Percentiles rank a stretch among this genome's conserved stretches.
Conservation (phyloP, 1,284 basidiomycete species). For the Austropuccinia psidii region DNA sequence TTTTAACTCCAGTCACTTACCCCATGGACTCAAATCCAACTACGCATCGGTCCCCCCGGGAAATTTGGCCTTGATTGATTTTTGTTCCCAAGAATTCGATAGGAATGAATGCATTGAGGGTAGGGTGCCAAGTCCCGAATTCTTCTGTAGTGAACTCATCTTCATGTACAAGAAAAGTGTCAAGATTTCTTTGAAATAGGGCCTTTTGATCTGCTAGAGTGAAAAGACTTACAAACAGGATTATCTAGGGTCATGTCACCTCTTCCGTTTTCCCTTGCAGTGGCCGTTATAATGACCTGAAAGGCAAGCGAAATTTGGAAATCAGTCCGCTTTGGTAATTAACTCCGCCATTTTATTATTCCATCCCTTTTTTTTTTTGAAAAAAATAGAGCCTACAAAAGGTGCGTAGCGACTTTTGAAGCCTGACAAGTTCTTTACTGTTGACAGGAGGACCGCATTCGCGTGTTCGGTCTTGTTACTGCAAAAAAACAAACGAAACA, state of each 20-base stretch:
- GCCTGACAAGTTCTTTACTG: slow-evolving; percentile 15
- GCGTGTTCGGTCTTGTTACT: slow-evolving; percentile 32
- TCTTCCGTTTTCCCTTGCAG: slow-evolving; percentile 26
- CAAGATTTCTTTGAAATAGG: neutral
- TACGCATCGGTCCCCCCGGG: slow-evolving; percentile 26
- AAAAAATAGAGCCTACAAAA: slow-evolving; percentile 22
- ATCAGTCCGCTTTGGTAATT: neutral
- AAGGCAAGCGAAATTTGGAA: neutral
- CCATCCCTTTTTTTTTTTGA: no score
- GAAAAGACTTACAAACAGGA: slow-evolving; percentile 33
- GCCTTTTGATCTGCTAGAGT: neutral
- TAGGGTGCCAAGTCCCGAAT: slow-evolving; percentile 36
- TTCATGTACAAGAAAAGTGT: neutral
- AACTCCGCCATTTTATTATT: no score
- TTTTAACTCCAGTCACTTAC: neutral
- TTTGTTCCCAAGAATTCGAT: slow-evolving; percentile 32
- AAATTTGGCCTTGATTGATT: slow-evolving; percentile 14
- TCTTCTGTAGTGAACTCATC: slow-evolving; percentile 36
- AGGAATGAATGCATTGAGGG: slow-evolving; percentile 34
- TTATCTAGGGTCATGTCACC: slow-evolving; percentile 33
- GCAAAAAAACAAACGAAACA: slow-evolving; percentile 7
- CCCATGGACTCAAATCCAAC: slow-evolving; percentile 36
- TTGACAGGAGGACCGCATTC: slow-evolving; percentile 29
- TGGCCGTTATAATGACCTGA: slow-evolving; percentile 33
- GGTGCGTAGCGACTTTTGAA: slow-evolving; percentile 33